Evolutionary conservation across 2,329 filamentous ascomycete genomes (phyloP).

Genomic region (Chalaropsis ovoidea): DNA sequence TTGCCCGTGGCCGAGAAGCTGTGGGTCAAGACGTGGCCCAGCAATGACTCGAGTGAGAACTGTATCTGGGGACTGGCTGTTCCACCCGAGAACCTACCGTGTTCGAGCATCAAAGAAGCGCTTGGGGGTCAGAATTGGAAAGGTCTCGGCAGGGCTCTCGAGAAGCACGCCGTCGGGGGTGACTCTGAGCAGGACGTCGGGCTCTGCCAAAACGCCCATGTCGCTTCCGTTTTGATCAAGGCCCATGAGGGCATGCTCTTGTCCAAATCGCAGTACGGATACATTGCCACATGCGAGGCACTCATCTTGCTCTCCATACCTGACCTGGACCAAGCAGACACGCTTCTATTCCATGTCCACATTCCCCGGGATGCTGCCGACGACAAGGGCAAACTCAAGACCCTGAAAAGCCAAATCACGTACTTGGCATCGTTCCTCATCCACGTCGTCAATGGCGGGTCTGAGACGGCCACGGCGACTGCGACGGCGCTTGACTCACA

Average conservation of each 20-base stretch:
- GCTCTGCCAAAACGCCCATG: background rate
- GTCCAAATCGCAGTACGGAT: background rate
- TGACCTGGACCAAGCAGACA: background rate
- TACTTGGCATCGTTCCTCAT: background rate
- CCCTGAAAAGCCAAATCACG: background rate
- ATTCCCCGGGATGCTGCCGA: background rate
- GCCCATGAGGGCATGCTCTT: background rate
- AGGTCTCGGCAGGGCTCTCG: background rate
- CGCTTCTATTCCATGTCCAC: slow-evolving; percentile 1
- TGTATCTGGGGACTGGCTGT: slow-evolving; percentile 3
- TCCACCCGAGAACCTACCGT: background rate
- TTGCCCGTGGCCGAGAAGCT: slow-evolving; percentile 3
- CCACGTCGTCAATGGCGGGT: background rate
- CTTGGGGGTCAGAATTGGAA: background rate
- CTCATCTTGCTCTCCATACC: background rate
- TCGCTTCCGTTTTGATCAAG: background rate
- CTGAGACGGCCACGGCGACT: too few relatives aligned
- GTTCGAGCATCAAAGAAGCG: background rate
- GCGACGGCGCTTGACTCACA: background rate
- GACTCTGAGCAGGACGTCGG: background rate
- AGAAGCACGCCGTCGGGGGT: background rate
- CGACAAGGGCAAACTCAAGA: background rate
- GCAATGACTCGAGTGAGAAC: background rate
- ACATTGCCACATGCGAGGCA: slow-evolving; percentile 1
- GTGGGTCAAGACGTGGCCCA: background rate